Evolutionary conservation across 2,329 filamentous ascomycete species (phyloP), one percentile per base, ranked within the genome.

Genomic region (Aspergillus alliaceus): DNA sequence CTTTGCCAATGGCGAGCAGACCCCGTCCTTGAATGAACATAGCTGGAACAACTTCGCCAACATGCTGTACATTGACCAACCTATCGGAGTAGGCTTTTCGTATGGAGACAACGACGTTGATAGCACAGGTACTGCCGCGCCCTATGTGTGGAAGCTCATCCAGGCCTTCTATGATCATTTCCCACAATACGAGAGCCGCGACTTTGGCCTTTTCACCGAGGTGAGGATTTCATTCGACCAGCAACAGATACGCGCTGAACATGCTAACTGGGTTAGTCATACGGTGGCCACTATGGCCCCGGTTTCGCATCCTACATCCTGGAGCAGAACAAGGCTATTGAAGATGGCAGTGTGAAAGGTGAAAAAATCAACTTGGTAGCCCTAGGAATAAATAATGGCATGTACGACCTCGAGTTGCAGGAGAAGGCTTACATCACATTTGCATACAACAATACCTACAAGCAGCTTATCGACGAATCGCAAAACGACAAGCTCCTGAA

Each of bases 1-100:
- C 44, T 64, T 64, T 51, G 66, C 75, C 50, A 72, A 79, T 20
- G 72, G 75, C 11, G 69, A 75, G 25, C 72, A 71, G 3, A 74
- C 67, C 44, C 79, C 81, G 1, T 72, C 72, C 4, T 58, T 77
- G 56, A 83, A 83, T 61, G 71, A 74, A 0, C 82, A 81, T 69
- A 83, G 84, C 3, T 88, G 84, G 80, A 86, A 84, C 59, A 82
- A 83, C 63, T 78, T 81, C 22, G 81, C 80, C 61, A 88, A 88
- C 64, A 82, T 89, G 78, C 79, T 90, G 12, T 90, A 87, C 70
- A 82, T 90, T 62, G 86, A 89, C 61, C 81, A 88, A 66, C 86
- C 82, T 18, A 79, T 78, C 7, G 77, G 79, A n/a, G 78, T 81
- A 8, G 83, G 83, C 3, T 79, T 84, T 61, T 82, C 79, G 1